Percentiles rank a stretch among this genome's conserved stretches.
phyloP scores from a whole-genome alignment of 345 rosid genomes.

The Hypericum perforatum region DNA sequence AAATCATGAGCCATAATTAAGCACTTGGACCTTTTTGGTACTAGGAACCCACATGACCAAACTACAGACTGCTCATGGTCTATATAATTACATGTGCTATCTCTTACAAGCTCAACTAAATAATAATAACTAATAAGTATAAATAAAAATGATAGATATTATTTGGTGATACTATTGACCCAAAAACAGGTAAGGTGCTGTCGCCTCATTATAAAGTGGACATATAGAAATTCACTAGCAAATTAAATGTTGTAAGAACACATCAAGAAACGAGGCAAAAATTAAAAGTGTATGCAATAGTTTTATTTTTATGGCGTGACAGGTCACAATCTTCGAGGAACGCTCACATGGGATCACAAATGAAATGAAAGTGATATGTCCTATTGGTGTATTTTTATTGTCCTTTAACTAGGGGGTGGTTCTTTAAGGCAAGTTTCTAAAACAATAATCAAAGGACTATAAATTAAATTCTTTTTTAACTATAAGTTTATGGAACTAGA shows the following conservation, averaged over 20 bases:
- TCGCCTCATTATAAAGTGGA: too few species aligned
- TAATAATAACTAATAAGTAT: too few species aligned
- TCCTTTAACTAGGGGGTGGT: conserved; percentile 1
- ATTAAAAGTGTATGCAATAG: conserved; percentile 15
- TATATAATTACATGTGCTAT: conserved; percentile 11
- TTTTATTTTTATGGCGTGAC: conserved; percentile 23
- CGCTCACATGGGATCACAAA: conserved; percentile 56
- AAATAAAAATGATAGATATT: too few species aligned
- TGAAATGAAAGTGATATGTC: conserved; percentile 29
- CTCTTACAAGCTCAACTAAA: not conserved
- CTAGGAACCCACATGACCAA: conserved; percentile 16
- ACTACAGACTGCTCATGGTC: conserved; percentile 8
- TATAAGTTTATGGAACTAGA: too few species aligned
- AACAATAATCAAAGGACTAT: too few species aligned
- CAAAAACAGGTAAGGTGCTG: too few species aligned
- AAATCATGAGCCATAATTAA: conserved; percentile 27
- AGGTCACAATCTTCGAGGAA: conserved; percentile 38
- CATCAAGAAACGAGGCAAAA: conserved; percentile 14
- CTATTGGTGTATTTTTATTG: not conserved
- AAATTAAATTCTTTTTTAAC: too few species aligned
- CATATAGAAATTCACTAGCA: too few species aligned
- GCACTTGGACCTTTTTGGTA: not conserved
- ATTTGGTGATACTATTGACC: too few species aligned
- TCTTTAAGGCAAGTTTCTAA: too few species aligned
- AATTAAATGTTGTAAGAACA: not conserved